A percentile compares a stretch with the other conserved stretches of the same genome.
phyloP scores from a whole-genome alignment of 2,329 filamentous ascomycete genomes.

The Ophiostoma australiae region DNA sequence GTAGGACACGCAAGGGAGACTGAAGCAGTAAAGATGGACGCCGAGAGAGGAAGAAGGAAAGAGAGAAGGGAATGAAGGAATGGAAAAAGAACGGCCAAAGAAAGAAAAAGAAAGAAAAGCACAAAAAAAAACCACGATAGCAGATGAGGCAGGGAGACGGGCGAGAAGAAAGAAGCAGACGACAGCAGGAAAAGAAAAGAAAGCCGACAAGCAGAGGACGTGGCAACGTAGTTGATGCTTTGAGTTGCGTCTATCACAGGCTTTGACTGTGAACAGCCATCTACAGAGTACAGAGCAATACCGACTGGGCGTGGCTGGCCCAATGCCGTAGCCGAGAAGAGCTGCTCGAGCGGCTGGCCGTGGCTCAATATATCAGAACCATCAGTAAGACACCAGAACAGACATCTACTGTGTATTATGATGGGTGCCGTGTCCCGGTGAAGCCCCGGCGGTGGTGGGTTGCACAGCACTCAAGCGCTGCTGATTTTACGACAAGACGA shows the following conservation, averaged over 20 bases:
- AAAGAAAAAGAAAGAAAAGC: neutral
- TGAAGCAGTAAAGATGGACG: neutral
- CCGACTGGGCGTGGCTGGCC: too few species aligned
- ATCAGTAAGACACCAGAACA: too few species aligned
- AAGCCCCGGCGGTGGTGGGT: neutral
- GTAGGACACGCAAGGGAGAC: neutral
- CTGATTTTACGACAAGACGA: too few species aligned
- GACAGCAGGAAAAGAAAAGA: too few species aligned
- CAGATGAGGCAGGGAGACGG: neutral
- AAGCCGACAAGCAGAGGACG: too few species aligned
- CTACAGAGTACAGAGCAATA: too few species aligned
- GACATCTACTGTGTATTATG: neutral
- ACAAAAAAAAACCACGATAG: constrained; percentile 9
- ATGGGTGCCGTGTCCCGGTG: neutral
- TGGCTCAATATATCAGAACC: too few species aligned
- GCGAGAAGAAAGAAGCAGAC: neutral
- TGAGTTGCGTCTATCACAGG: too few species aligned
- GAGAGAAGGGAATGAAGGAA: neutral
- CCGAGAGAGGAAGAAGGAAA: neutral
- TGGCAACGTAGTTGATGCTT: too few species aligned
- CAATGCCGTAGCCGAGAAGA: too few species aligned
- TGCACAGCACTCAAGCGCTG: neutral
- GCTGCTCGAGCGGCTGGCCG: too few species aligned
- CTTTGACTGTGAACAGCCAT: too few species aligned
- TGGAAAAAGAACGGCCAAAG: neutral